These are phyloP conservation scores for Calonectria hawksworthii DNA, from an alignment of 2,329 filamentous ascomycete species.

Conservation along the genomic window DNA sequence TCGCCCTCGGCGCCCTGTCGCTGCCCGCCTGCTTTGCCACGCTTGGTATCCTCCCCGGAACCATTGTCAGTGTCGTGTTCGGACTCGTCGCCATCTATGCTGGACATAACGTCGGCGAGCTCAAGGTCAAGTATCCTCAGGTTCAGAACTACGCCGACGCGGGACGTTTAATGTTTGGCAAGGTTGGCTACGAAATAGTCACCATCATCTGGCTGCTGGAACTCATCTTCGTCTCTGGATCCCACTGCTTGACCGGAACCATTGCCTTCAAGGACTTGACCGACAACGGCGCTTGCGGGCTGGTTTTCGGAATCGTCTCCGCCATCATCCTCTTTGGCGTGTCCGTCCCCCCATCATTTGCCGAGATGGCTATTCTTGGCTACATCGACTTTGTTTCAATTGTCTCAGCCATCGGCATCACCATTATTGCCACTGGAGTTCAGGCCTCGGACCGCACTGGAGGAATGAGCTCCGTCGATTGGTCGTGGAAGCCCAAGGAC, in stretches of 20 bases:
- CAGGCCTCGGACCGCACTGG: slow-evolving; percentile 12
- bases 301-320: slow-evolving; percentile 27
- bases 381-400: slow-evolving; percentile 28
- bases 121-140: slow-evolving; percentile 29
- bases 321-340: slow-evolving; percentile 28
- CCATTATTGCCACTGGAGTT: slow-evolving; percentile 25
- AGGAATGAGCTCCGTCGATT: slow-evolving; percentile 25
- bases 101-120: slow-evolving; percentile 25
- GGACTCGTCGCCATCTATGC: slow-evolving; percentile 26
- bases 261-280: slow-evolving; percentile 29
- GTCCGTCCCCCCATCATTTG: slow-evolving; percentile 25
- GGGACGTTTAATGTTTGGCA: slow-evolving; percentile 26
- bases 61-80: slow-evolving; percentile 19
- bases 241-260: slow-evolving; percentile 27
- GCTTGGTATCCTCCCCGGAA: slow-evolving; percentile 16
- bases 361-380: slow-evolving; percentile 26
- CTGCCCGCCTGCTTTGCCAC: slow-evolving; percentile 26
- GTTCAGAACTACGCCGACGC: slow-evolving; percentile 27
- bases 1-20: slow-evolving; percentile 26
- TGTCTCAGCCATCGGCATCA: slow-evolving; percentile 25
- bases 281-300: slow-evolving; percentile 19
- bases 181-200: slow-evolving; percentile 23
- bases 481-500: slow-evolving; percentile 24
- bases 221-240: slow-evolving; percentile 27
- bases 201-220: slow-evolving; percentile 21